Evolutionary conservation across 225 moss, liverwort and hornwort species (phyloP).

Genomic region (Marchantia paleacea): DNA sequence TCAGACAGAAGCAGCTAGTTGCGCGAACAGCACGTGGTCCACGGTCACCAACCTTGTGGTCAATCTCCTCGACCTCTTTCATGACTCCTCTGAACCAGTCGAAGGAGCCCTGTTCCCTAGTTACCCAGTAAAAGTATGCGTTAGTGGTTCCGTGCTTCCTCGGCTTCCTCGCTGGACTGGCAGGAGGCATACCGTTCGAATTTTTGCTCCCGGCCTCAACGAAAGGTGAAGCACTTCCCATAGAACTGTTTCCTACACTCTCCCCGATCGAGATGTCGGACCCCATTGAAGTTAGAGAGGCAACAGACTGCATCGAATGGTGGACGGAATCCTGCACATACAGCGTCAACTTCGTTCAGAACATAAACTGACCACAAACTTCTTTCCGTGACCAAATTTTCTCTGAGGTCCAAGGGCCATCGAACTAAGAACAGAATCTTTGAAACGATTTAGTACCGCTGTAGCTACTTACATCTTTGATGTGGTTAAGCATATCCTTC

Average conservation of each 20-base stretch:
- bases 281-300: conserved; percentile 1
- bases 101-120: conserved; percentile 91
- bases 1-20: not conserved
- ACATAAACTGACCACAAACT: too few species aligned
- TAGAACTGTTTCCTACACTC: conserved; percentile 7
- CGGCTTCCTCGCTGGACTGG: conserved; percentile 40
- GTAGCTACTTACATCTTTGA: conserved; percentile 38
- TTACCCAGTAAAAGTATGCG: conserved; percentile 98
- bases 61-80: conserved; percentile 82
- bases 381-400: too few species aligned
- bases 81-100: conserved; percentile 98
- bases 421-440: too few species aligned
- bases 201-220: not conserved
- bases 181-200: conserved; percentile 10
- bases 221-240: conserved; percentile 21
- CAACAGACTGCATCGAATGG: conserved; percentile 13
- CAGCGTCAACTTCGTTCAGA: not conserved
- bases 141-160: conserved; percentile 55
- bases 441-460: too few species aligned
- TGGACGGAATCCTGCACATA: conserved; percentile 24
- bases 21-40: not conserved
- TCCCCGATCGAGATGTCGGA: conserved; percentile 22
- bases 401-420: too few species aligned
- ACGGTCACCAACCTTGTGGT: conserved; percentile 55
- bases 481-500: conserved; percentile 77